Base-by-base conservation (phyloP, 2,329 filamentous ascomycete species). In the Colletotrichum limetticola region DNA sequence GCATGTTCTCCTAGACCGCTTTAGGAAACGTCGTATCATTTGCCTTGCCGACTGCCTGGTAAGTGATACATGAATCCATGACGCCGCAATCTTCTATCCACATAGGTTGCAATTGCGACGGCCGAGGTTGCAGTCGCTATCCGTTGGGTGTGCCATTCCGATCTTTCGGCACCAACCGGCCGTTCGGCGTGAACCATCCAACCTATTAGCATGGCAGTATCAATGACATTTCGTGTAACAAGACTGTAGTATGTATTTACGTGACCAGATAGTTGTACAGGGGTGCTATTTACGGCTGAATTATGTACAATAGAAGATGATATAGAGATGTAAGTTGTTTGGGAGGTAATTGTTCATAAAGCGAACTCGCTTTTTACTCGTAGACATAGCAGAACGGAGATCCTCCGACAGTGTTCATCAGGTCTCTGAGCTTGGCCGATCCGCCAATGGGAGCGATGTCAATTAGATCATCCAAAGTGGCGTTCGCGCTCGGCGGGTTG, bases 371-470 rank as follows among this genome's bases (percentile, higher is more conserved):
- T 8, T 1, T 19, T 37, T 22, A 72, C 28, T 72, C 66, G 26
- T 86, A 86, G 24, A 86, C 80, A 68, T 86, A 86, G 72, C 85
- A 87, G 66, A 86, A 83, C 5, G 83, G 83, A 14, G 76, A 73
- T 1, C 81, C 83, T 12, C 80, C 83, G 19, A 83, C 77, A 0
- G 84, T 86, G 69, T 80, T 83, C 74, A 85, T 81, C 57, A 84
- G 75, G 62, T 83, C 76, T 60, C 76, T 74, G 66, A 83, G 83
- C 30, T 78, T 77, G 9, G 82, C 74, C 12, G 77, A 67, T 67
- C 82, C 80, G 11, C 82, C 80, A 19, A 87, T 75, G 1, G 76
- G 76, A 2, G 78, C 77, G 24, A 84, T 37, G 61, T 80, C 75
- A n/a, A 84, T 65, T 0, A 76, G 59, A 69, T 86, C 84, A 24